Evolutionary conservation across 495 filamentous ascomycete genomes (phyloP).

Genomic region (Penicillium cosmopolitanum): DNA sequence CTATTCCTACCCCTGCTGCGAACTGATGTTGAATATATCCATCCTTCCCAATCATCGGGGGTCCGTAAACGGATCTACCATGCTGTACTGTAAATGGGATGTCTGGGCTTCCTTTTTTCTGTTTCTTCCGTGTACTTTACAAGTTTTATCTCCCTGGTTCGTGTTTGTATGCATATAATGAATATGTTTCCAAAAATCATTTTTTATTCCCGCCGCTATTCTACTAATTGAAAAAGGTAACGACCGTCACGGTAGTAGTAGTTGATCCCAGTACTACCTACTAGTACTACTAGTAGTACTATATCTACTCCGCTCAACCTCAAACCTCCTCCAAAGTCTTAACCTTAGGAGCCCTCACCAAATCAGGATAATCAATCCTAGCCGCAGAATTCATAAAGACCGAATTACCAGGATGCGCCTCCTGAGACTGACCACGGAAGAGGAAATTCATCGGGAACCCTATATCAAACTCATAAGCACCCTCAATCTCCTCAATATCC

Average conservation of each 20-base stretch:
- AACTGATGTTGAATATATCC: conserved; percentile 20
- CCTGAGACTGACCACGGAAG: conserved; percentile 20
- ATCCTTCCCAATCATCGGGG: conserved; percentile 3
- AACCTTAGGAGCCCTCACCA: conserved; percentile 18
- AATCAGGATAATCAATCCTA: conserved; percentile 31
- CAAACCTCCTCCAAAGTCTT: conserved; percentile 23
- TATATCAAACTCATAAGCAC: conserved; percentile 60
- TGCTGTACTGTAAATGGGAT: conserved; percentile 33
- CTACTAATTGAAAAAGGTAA: no score
- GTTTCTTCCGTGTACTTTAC: conserved; percentile 40
- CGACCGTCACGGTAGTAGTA: background rate
- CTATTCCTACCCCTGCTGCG: conserved; percentile 21
- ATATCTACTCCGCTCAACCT: background rate
- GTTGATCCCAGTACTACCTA: background rate
- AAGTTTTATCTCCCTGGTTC: conserved; percentile 25
- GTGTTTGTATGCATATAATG: conserved; percentile 48
- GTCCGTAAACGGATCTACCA: background rate
- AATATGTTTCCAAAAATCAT: conserved; percentile 22
- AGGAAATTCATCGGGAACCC: conserved; percentile 64
- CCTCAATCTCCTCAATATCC: conserved; percentile 69
- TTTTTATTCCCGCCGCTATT: background rate
- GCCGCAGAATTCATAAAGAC: conserved; percentile 21
- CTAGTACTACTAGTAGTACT: background rate
- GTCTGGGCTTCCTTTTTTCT: conserved; percentile 19
- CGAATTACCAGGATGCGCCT: conserved; percentile 25